Evolutionary conservation across 192 early-diverging fungal genomes (phyloP).

Genomic region (Rhizophlyctis rosea): DNA sequence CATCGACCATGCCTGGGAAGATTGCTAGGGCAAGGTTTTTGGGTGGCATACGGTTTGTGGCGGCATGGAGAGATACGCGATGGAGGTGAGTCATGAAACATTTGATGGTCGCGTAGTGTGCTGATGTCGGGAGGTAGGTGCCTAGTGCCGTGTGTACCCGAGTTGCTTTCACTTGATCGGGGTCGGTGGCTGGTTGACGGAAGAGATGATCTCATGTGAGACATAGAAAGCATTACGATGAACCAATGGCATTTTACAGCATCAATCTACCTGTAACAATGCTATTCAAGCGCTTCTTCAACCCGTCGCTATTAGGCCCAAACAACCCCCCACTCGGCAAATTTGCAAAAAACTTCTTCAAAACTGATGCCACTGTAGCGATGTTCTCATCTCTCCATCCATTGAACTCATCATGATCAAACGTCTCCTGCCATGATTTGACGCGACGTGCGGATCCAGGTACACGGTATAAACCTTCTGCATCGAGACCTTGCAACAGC

Average conservation of each 20-base stretch:
- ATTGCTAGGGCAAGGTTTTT: constrained; percentile 28
- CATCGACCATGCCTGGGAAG: constrained; percentile 17
- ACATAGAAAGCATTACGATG: neutral
- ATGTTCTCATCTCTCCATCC: constrained; percentile 1
- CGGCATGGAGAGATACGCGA: constrained; percentile 7
- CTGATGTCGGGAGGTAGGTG: constrained; percentile 11
- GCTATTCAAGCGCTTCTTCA: neutral
- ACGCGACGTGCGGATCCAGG: constrained; percentile 31
- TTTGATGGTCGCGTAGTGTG: constrained; percentile 24
- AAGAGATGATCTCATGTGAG: neutral
- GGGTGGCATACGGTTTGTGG: constrained; percentile 28
- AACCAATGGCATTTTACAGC: neutral
- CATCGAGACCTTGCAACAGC: constrained; percentile 4
- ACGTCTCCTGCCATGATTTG: constrained; percentile 9
- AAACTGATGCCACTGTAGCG: constrained; percentile 14
- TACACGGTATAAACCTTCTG: constrained; percentile 35
- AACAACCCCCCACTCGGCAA: constrained; percentile 15
- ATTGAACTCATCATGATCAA: constrained; percentile 6
- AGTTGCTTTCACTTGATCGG: neutral
- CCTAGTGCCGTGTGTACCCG: neutral
- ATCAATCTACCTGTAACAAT: neutral
- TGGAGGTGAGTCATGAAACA: constrained; percentile 29
- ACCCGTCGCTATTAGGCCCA: neutral
- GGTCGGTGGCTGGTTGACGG: neutral
- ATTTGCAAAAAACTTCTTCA: constrained; percentile 12